Percentiles rank a stretch among this genome's conserved stretches.
phyloP scores from a whole-genome alignment of 2,329 filamentous ascomycete genomes.

The Cucurbitaria berberidis region DNA sequence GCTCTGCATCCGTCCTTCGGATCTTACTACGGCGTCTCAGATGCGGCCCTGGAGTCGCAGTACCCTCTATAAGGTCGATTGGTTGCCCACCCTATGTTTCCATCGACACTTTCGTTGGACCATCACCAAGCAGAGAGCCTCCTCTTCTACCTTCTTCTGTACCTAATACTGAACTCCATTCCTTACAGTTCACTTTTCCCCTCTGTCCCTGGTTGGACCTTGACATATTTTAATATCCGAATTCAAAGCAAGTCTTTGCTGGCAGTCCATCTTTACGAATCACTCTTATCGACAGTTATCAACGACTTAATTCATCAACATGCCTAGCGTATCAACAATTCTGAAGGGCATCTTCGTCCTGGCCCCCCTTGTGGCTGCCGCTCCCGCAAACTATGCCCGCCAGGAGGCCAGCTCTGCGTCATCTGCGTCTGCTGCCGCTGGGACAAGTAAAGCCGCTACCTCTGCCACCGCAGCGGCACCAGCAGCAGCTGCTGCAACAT shows the following conservation, averaged over 20 bases:
- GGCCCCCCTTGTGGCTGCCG: slow-evolving; percentile 43
- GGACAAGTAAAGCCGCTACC: slow-evolving; percentile 18
- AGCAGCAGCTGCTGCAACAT: slow-evolving; percentile 33
- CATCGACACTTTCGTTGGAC: slow-evolving; percentile 45
- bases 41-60: slow-evolving; percentile 37
- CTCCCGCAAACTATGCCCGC: slow-evolving; percentile 36
- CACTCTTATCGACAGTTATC: slow-evolving; percentile 22
- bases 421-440: slow-evolving; percentile 22
- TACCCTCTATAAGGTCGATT: slow-evolving; percentile 48
- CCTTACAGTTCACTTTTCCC: slow-evolving; percentile 45
- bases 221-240: slow-evolving; percentile 44
- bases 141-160: slow-evolving; percentile 39
- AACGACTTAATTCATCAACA: slow-evolving; percentile 43
- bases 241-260: slow-evolving; percentile 50
- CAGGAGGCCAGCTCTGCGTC: slow-evolving; percentile 21
- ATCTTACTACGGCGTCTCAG: slow-evolving; percentile 48
- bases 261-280: slow-evolving; percentile 35
- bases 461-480: slow-evolving; percentile 22
- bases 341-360: slow-evolving; percentile 45
- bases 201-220: slow-evolving; percentile 51
- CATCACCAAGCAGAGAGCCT: slow-evolving; percentile 44
- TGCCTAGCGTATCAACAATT: slow-evolving; percentile 47
- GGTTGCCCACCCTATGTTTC: slow-evolving; percentile 45
- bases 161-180: slow-evolving; percentile 47
- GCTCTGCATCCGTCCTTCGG: slow-evolving; percentile 46